Base-by-base conservation (phyloP, 805 yeast species). In the Starmerella cellae region DNA sequence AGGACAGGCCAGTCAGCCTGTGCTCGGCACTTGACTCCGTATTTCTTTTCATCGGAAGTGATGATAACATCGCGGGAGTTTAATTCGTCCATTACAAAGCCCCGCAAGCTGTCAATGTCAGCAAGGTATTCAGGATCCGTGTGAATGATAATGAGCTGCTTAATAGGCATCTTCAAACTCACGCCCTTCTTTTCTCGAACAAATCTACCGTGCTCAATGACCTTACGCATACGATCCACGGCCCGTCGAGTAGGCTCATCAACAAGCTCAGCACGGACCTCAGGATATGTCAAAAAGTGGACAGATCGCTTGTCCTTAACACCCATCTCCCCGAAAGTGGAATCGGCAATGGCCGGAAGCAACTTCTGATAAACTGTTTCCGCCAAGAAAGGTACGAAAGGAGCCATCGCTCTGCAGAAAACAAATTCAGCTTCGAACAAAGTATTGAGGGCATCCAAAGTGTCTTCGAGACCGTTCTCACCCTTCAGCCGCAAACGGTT, bases 1-100 rank as follows among this genome's bases (percentile, higher is more conserved):
- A 91, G 73, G 18, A 85, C 83, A 45, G 97, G 95, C 98, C 99
- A 91, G 68, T 91, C 99, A 38, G 98, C 98, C 62, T 82, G 93
- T 34, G 88, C 96, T 50, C 73, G 75, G 70, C 87, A 88, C 60
- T 79, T 82, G 48, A 91, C 97, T 56, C 87, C 91, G 60, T 87
- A 88, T 59, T 79, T 77, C 54, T 71, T 77, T 68, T 91, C 99
- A 59, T 91, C 95, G 20, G 82, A 71, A 18, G 96, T 85, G 55
- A 91, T 79, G 55, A 83, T 68, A 42, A 91, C 61, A 54, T 82
- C 91, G 63, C 95, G 81, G 47, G 91, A 81, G 59, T 91, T 91
- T 63, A 91, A 75, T 67, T 91, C 98, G 56, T 88, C 97, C 44
- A 73, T 62, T 54, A 91, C 79, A 65, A 88, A 91, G 32, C 67